Evolutionary conservation across 108 stramenopile species (phyloP), one percentile per base, ranked within the genome.

Genomic region (Cyclotella sp.): DNA sequence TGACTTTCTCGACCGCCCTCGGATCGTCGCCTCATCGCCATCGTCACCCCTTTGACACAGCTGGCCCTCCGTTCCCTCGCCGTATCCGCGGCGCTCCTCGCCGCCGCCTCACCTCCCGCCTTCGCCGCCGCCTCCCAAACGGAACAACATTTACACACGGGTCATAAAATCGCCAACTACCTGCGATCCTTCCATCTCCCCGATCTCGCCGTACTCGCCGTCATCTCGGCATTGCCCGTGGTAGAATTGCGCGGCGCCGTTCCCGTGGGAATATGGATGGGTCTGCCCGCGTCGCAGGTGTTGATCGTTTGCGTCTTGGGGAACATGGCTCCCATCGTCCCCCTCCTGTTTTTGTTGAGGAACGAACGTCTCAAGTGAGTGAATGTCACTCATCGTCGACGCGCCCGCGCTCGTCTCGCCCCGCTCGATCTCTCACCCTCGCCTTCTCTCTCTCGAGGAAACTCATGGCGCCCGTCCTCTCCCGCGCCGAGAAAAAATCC

Each of bases 181-280:
- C 92, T 95, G 72, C 86, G 90, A 54, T 68, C 78, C 13, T 92
- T 95, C 84, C 90, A 91, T 42, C 64, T 97, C 45, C 95, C 96
- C 11, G 93, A 94, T 80, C 78, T 92, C 64, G 96, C 90, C 15
- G 88, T 96, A 12, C 78, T 98, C 53, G 90, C 93, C 49, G 72
- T 91, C 13, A 98, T 98, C 54, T 96, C 96, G 0, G 97, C 97
- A 40, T 80, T 98, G 86, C 97, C 97, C 6, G 95, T 98, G 49
- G 90, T 98, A 0, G 97, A 98, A 82, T 85, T 98, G 16, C 87
- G 97, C 39, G 97, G 97, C 40, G 95, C 95, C 9, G 82, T 96
- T 24, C 95, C 95, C 11, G 95, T 96, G 18, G 95, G 95, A 30
- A 72, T 96, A 28, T 96, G 95, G 95, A 91, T 96, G 92, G 97